phyloP scores from a whole-genome alignment of 2,329 filamentous ascomycete species.

The Colletotrichum euphorbiae region DNA sequence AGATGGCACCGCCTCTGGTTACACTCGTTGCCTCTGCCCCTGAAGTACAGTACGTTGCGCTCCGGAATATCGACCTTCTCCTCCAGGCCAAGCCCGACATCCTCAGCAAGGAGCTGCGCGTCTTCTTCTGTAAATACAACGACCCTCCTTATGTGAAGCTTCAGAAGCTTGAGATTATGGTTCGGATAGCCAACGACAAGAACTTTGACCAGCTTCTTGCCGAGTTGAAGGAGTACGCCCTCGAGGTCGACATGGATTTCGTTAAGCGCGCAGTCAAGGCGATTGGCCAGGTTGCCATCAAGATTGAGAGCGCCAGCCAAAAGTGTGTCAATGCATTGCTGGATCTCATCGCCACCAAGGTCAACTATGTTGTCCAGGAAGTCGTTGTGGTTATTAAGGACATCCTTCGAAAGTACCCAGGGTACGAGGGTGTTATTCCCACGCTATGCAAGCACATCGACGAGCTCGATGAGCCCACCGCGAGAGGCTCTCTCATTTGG shows the following conservation, averaged over 20 bases:
- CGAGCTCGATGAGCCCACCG: slow-evolving; percentile 93
- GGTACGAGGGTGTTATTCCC: slow-evolving; percentile 97
- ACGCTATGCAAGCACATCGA: slow-evolving; percentile 97
- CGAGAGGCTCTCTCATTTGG: slow-evolving; percentile 93
- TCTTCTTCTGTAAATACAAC: slow-evolving; percentile 99
- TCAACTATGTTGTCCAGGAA: slow-evolving; percentile 99
- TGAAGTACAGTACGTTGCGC: slow-evolving; percentile 96
- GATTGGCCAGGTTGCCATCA: slow-evolving; percentile 98
- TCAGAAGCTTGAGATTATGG: slow-evolving; percentile 98
- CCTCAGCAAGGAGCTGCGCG: slow-evolving; percentile 94
- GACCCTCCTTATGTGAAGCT: slow-evolving; percentile 98
- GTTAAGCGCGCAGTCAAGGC: slow-evolving; percentile 93
- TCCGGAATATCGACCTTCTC: slow-evolving; percentile 95
- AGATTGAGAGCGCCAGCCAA: slow-evolving; percentile 94
- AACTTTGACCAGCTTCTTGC: slow-evolving; percentile 96
- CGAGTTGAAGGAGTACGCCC: slow-evolving; percentile 95
- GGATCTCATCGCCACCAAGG: slow-evolving; percentile 95
- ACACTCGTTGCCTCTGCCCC: slow-evolving; percentile 95
- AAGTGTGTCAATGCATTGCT: slow-evolving; percentile 95
- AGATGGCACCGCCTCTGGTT: slow-evolving; percentile 96
- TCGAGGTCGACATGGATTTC: slow-evolving; percentile 99
- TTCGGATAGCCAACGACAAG: slow-evolving; percentile 96
- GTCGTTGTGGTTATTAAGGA: slow-evolving; percentile 99
- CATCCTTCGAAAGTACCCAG: slow-evolving; percentile 96
- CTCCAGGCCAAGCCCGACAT: slow-evolving; percentile 97